A percentile compares a stretch with the other conserved stretches of the same genome.
Evolutionary conservation across 2,329 filamentous ascomycete genomes (phyloP).

Genomic region (Aspergillus sp.): DNA sequence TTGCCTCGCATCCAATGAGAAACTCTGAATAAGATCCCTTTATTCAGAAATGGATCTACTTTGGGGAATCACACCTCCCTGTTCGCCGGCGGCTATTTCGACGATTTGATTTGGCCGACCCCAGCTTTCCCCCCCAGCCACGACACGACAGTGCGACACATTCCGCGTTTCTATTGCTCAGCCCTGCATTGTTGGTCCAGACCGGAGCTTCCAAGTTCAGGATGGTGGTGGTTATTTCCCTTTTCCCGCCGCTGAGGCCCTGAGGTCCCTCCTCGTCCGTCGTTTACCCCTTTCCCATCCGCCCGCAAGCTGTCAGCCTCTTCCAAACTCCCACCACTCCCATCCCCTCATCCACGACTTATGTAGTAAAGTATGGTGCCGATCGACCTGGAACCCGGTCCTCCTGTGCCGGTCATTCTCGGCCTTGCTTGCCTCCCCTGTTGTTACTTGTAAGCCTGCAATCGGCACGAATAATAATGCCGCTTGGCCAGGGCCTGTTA

Average conservation of each 20-base stretch:
- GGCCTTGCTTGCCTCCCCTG: background rate
- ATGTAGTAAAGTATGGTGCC: background rate
- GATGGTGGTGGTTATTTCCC: constrained; percentile 2
- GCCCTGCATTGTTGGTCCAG: constrained; percentile 21
- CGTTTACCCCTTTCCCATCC: constrained; percentile 7
- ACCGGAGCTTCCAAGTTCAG: constrained; percentile 10
- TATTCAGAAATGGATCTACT: background rate
- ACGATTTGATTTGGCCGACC: constrained; percentile 6
- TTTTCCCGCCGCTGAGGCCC: background rate
- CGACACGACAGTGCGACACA: constrained; percentile 1
- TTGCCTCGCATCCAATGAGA: background rate
- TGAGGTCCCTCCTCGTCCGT: background rate
- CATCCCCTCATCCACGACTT: background rate
- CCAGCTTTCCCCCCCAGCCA: constrained; percentile 11
- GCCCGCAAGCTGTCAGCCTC: background rate
- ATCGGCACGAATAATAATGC: background rate
- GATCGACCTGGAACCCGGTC: background rate
- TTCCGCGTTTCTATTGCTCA: constrained; percentile 6
- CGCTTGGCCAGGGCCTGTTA: background rate
- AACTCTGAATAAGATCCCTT: background rate
- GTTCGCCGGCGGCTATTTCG: constrained; percentile 10
- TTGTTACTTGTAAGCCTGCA: constrained; percentile 1
- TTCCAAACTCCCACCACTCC: background rate
- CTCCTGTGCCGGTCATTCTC: background rate
- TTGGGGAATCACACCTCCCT: constrained; percentile 10